A percentile compares a stretch with the other conserved stretches of the same genome.
Evolutionary conservation across 2,329 filamentous ascomycete species (phyloP).

Genomic region (Talaromyces piceae): DNA sequence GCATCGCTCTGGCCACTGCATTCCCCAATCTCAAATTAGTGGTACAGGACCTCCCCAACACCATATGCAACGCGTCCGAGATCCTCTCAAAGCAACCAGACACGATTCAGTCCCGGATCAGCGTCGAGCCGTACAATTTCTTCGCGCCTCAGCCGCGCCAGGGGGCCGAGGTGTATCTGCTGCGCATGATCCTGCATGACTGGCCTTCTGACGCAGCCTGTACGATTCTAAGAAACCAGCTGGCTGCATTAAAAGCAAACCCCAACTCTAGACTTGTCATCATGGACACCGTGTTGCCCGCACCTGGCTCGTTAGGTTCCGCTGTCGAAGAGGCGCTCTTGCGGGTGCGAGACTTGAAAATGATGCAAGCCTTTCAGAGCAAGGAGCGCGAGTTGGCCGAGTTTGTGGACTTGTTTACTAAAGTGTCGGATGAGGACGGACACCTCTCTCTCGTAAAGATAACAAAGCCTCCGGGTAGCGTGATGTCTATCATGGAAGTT

Average conservation of each 20-base stretch:
- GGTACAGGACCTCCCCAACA: slow-evolving; percentile 2
- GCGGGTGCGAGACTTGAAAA: background rate
- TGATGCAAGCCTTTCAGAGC: slow-evolving; percentile 1
- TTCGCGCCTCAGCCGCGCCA: slow-evolving; percentile 23
- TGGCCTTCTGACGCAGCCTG: background rate
- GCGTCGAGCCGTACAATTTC: slow-evolving; percentile 25
- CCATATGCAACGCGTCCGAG: background rate
- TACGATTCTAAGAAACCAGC: slow-evolving; percentile 2
- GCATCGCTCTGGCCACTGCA: background rate
- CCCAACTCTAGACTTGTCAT: slow-evolving; percentile 18
- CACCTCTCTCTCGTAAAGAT: slow-evolving; percentile 13
- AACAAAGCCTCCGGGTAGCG: slow-evolving; percentile 8
- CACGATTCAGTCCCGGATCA: slow-evolving; percentile 8
- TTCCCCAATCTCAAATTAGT: background rate
- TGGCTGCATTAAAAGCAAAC: background rate
- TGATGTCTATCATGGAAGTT: slow-evolving; percentile 11
- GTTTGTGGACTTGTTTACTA: background rate
- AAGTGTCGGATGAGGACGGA: background rate
- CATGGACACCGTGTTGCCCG: slow-evolving; percentile 27
- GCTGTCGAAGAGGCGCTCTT: background rate
- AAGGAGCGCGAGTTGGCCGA: background rate
- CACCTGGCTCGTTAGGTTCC: background rate
- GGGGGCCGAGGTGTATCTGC: slow-evolving; percentile 21
- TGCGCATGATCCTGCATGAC: slow-evolving; percentile 2
- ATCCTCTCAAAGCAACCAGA: background rate